Conservation (phyloP, 2,329 filamentous ascomycete genomes). For the Fusarium oligoseptatum region DNA sequence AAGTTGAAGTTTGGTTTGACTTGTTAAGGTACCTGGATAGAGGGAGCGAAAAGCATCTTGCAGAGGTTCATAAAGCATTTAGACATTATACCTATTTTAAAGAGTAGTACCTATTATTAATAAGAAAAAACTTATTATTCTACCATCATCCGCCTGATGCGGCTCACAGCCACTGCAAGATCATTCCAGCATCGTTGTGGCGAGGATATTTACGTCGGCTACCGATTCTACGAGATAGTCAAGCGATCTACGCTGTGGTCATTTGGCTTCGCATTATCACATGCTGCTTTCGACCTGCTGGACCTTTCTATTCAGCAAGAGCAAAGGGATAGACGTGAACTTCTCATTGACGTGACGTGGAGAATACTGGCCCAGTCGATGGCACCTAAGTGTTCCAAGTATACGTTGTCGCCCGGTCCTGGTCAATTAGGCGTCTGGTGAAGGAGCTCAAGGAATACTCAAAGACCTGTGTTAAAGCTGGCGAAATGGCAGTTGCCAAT, state of each 20-base stretch:
- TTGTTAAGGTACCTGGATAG: constrained; percentile 23
- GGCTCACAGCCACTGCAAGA: rapidly evolving
- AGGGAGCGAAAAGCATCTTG: not conserved
- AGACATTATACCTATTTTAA: not conserved
- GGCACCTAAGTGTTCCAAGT: constrained; percentile 71
- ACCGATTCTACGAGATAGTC: too few species aligned
- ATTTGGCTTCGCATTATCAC: too few species aligned
- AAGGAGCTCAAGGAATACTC: constrained; percentile 76
- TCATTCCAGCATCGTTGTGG: too few species aligned
- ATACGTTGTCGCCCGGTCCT: constrained; percentile 66
- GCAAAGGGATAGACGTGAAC: not conserved
- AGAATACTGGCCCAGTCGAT: constrained; percentile 69
- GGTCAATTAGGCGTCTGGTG: constrained; percentile 66
- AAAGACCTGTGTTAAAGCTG: constrained; percentile 73
- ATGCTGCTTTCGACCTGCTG: too few species aligned
- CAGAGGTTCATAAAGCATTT: not conserved
- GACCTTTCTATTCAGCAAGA: constrained; percentile 46
- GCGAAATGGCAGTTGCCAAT: constrained; percentile 67
- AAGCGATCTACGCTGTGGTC: too few species aligned
- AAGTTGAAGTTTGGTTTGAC: constrained; percentile 42
- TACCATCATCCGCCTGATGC: too few species aligned
- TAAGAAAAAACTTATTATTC: not conserved
- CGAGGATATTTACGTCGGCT: too few species aligned
- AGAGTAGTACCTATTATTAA: not conserved
- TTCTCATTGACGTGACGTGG: constrained; percentile 66